Base-by-base conservation (phyloP, 768 basidiomycete genomes). In the Hortiboletus campestris region DNA sequence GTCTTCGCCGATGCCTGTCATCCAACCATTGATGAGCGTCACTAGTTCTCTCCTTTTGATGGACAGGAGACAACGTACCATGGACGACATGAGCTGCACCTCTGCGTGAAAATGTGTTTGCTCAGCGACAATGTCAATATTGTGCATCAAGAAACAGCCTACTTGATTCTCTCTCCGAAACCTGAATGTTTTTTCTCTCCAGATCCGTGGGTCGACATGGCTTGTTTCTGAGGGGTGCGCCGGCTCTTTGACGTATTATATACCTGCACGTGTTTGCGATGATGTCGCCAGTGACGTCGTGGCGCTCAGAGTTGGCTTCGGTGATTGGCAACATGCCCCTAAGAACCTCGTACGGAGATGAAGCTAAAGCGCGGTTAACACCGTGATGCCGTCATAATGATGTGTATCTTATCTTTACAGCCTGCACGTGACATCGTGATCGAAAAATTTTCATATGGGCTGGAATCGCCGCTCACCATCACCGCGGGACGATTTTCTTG, bases 1-100 rank as follows among this genome's bases (percentile, higher is more conserved):
- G 41, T 68, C 74, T 36, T 82, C 80, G 8, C 78, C 77, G 1
- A 76, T 29, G 4, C 80, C 80, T 78, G 55, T 51, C 13, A 22
- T 14, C 39, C n/a, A 22, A 42, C 17, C 50, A 29, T 43, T n/a
- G 2, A 39, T 62, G 17, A 66, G 53, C 31, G 4, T 25, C 25
- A 4, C 2, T 4, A 25, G 47, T 29, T 32, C 29, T 9, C 6
- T 2, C 9, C 11, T 19, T 28, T 16, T 29, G 10, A 45, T 12
- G 10, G n/a, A 48, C 16, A 38, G 44, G 40, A 53, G 25, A 36
- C 25, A 0, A 48, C 63, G 11, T 55, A 63, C 78, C 76, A 29
- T 79, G 77, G 8, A 74, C 59, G 28, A 75, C 60, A 52, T 76
- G 68, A 3, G 57, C 58, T 3, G 67, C 74, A 7, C 77, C 75